These are phyloP conservation scores for Marchantia polymorpha DNA, from an alignment of 225 moss, liverwort and hornwort species.

Conservation along the genomic window DNA sequence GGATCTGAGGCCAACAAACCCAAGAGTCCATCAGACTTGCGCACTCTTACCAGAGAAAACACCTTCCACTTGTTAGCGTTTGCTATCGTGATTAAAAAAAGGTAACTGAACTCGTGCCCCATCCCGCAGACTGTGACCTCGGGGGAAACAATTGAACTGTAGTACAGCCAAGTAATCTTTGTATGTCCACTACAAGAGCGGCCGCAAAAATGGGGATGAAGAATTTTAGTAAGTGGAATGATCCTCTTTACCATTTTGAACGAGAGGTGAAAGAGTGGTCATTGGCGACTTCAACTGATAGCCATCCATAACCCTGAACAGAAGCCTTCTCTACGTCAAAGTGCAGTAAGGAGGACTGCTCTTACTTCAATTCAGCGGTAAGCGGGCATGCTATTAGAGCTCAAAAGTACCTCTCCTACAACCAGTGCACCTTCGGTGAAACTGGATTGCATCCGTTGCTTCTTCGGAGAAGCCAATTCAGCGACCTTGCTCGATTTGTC, in stretches of 20 bases:
- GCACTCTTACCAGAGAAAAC: background rate
- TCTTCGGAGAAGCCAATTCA: conserved; percentile 44
- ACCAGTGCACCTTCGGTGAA: conserved; percentile 62
- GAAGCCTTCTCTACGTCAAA: too few relatives aligned
- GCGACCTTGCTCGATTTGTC: conserved; percentile 39
- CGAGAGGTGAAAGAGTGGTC: too few relatives aligned
- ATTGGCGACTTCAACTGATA: background rate
- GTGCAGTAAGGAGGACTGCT: background rate
- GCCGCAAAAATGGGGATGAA: too few relatives aligned
- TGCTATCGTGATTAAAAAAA: background rate
- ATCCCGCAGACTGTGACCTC: too few relatives aligned
- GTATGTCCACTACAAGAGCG: too few relatives aligned
- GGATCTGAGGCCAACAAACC: conserved; percentile 34
- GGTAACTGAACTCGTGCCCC: background rate
- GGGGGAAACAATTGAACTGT: too few relatives aligned
- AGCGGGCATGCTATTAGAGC: background rate
- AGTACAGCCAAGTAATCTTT: too few relatives aligned
- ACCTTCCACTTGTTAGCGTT: too few relatives aligned
- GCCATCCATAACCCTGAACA: background rate
- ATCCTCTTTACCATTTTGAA: too few relatives aligned
- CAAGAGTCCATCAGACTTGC: background rate
- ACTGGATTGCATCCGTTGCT: conserved; percentile 53
- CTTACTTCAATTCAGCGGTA: background rate
- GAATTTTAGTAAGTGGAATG: too few relatives aligned
- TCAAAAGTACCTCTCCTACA: conserved; percentile 66